These are phyloP conservation scores for Penicillium sp. DNA, from an alignment of 2,329 filamentous ascomycete species.

Conservation along the genomic window DNA sequence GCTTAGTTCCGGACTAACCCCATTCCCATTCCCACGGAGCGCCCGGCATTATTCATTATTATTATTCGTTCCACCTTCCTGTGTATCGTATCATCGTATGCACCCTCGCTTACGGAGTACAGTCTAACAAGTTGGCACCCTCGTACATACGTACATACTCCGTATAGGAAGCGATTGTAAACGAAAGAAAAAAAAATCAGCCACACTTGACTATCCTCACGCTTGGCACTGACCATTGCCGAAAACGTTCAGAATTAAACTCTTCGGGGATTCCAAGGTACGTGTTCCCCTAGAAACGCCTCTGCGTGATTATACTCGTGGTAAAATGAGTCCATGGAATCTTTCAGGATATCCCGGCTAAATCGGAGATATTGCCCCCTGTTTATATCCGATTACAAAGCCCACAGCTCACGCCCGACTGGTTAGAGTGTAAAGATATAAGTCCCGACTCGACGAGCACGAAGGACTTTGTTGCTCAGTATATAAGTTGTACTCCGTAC, in stretches of 20 bases:
- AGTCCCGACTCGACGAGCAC: too few relatives aligned
- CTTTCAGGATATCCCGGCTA: neutral
- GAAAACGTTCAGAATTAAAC: neutral
- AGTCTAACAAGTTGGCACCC: too few relatives aligned
- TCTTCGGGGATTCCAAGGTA: neutral
- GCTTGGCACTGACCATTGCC: neutral
- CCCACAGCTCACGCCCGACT: neutral
- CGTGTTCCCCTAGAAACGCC: neutral
- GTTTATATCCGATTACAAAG: neutral
- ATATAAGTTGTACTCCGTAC: too few relatives aligned
- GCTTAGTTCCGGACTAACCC: neutral
- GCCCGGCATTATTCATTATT: neutral
- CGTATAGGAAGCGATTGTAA: neutral
- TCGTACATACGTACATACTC: too few relatives aligned
- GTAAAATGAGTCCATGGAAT: neutral
- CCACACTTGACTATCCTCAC: neutral
- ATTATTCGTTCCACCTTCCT: too few relatives aligned
- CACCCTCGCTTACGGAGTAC: conserved; percentile 1
- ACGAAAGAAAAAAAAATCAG: neutral
- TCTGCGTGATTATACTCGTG: neutral
- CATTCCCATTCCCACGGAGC: neutral
- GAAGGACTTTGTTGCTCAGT: too few relatives aligned
- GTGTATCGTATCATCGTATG: neutral
- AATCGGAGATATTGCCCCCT: neutral
- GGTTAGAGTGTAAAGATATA: too few relatives aligned